Conservation (phyloP, 1,284 basidiomycete species). For the Marasmius oreades region DNA sequence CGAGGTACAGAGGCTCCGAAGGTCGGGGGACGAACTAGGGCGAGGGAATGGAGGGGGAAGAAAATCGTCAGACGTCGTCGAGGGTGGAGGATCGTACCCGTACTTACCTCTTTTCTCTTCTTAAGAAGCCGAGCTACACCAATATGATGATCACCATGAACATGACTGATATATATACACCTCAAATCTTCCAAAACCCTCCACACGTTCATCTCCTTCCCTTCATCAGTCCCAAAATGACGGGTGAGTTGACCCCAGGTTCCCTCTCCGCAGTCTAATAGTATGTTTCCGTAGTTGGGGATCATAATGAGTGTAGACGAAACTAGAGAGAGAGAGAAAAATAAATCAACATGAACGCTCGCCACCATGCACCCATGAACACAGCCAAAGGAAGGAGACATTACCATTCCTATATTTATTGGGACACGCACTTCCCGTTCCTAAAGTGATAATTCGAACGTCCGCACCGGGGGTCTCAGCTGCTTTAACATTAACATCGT, state of each 20-base stretch:
- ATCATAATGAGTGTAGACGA: constrained; percentile 74
- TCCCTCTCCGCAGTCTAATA: constrained; percentile 92
- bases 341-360: not conserved
- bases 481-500: not conserved
- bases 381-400: constrained; percentile 15
- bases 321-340: constrained; percentile 57
- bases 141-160: constrained; percentile 92
- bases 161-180: constrained; percentile 86
- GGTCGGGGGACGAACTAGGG: constrained; percentile 58
- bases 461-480: constrained; percentile 48
- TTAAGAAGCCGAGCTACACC: constrained; percentile 76
- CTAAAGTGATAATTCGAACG: constrained; percentile 75
- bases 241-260: constrained; percentile 88
- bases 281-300: constrained; percentile 62
- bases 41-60: too few relatives aligned
- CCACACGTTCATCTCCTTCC: constrained; percentile 41
- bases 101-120: constrained; percentile 68
- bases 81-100: too few relatives aligned
- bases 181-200: constrained; percentile 69
- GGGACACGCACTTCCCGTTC: constrained; percentile 86
- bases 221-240: constrained; percentile 63
- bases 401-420: constrained; percentile 82
- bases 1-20: constrained; percentile 63
- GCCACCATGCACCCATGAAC: not conserved
- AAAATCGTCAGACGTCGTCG: too few relatives aligned